Conservation (phyloP, 495 filamentous ascomycete genomes). For the Baudoinia panamericana region DNA sequence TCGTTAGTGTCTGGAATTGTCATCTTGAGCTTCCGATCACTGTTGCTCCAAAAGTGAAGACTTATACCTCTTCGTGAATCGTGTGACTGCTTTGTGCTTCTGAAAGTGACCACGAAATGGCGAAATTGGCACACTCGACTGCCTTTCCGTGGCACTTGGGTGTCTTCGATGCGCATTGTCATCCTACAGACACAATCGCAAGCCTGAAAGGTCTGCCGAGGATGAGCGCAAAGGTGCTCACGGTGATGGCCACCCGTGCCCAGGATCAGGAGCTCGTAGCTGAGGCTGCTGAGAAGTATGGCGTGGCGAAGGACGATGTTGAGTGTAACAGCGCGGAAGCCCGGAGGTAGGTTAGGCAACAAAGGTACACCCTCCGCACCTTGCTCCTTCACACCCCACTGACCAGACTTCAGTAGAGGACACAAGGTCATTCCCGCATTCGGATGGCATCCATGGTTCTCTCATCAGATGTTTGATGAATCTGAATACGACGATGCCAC, state of each 20-base stretch:
- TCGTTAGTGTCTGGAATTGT: too few species aligned
- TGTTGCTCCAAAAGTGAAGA: too few species aligned
- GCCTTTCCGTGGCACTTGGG: constrained; percentile 75
- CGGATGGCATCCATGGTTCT: constrained; percentile 99
- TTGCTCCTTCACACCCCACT: too few species aligned
- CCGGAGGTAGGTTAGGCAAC: constrained; percentile 18
- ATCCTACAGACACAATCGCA: constrained; percentile 92
- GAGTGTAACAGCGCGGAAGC: not conserved
- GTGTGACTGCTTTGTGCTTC: too few species aligned
- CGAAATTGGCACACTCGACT: too few species aligned
- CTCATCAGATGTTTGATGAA: constrained; percentile 70
- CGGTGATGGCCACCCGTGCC: constrained; percentile 76
- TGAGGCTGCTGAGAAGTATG: constrained; percentile 43
- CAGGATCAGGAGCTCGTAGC: constrained; percentile 81
- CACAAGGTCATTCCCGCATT: constrained; percentile 61
- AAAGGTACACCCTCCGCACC: constrained; percentile 12
- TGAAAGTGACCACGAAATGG: too few species aligned
- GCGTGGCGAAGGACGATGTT: constrained; percentile 22
- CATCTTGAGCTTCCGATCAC: too few species aligned
- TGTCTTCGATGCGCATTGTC: constrained; percentile 86
- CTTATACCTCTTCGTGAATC: too few species aligned
- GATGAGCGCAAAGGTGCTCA: constrained; percentile 68
- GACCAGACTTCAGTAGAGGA: constrained; percentile 10
- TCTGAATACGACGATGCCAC: constrained; percentile 31
- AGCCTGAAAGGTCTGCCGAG: constrained; percentile 49